These are phyloP conservation scores for Mariannaea sp. DNA, from an alignment of 2,329 filamentous ascomycete genomes.

Conservation along the genomic window DNA sequence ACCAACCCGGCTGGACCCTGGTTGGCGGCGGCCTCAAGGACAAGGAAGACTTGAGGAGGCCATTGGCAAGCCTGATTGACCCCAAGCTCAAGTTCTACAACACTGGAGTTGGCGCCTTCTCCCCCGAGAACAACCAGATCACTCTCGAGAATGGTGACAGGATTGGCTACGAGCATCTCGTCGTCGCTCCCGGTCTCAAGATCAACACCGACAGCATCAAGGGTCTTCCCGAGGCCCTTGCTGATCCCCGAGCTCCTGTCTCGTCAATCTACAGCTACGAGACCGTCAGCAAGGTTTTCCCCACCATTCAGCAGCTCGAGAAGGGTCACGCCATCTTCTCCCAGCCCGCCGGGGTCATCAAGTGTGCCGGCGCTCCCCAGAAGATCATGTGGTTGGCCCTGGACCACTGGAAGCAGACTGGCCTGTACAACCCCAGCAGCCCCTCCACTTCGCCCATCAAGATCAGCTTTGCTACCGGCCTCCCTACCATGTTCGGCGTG, in stretches of 20 bases:
- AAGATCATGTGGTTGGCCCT: constrained; percentile 67
- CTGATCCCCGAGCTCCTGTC: constrained; percentile 52
- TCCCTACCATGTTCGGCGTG: constrained; percentile 63
- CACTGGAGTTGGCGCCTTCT: constrained; percentile 53
- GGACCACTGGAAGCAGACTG: constrained; percentile 60
- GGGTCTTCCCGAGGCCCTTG: constrained; percentile 61
- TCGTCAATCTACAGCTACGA: constrained; percentile 64
- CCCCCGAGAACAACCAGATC: constrained; percentile 61
- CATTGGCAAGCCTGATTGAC: constrained; percentile 57
- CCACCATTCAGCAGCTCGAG: constrained; percentile 51
- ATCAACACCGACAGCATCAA: constrained; percentile 57
- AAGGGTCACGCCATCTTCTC: constrained; percentile 63
- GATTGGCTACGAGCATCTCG: constrained; percentile 66
- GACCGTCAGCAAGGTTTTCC: constrained; percentile 58
- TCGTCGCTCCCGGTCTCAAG: constrained; percentile 63
- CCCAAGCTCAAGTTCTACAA: constrained; percentile 66
- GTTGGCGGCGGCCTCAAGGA: constrained; percentile 69
- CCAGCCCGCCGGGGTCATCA: constrained; percentile 61
- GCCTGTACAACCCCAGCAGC: constrained; percentile 52
- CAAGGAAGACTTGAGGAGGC: constrained; percentile 60
- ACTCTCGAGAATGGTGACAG: constrained; percentile 60
- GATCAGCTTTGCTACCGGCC: constrained; percentile 60
- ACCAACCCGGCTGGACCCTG: constrained; percentile 72
- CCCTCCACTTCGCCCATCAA: constrained; percentile 50
- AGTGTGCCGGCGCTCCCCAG: constrained; percentile 66